phyloP scores from a whole-genome alignment of 2,329 filamentous ascomycete species.

The Talaromyces sp. region DNA sequence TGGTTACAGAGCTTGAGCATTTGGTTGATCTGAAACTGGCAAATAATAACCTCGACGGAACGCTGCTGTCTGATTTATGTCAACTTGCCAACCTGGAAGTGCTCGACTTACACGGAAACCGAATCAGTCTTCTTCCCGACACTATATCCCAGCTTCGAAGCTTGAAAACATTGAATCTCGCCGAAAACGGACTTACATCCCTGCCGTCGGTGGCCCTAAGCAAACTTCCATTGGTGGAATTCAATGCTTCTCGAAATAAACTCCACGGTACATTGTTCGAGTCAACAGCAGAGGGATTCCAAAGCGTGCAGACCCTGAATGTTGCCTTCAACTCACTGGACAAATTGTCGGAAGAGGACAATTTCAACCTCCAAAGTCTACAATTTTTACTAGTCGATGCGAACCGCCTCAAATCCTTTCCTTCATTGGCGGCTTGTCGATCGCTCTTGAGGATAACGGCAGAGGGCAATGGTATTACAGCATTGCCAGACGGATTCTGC shows the following conservation, averaged over 20 bases:
- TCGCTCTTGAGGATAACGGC: constrained; percentile 69
- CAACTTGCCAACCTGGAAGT: constrained; percentile 68
- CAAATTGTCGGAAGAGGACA: constrained; percentile 46
- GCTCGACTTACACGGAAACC: constrained; percentile 78
- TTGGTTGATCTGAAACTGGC: constrained; percentile 78
- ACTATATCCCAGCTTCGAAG: constrained; percentile 63
- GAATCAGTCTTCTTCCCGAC: constrained; percentile 66
- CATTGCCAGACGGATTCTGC: constrained; percentile 72
- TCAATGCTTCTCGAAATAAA: constrained; percentile 73
- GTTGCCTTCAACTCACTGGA: constrained; percentile 71
- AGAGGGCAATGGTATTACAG: constrained; percentile 74
- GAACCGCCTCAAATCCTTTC: constrained; percentile 72
- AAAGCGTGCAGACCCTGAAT: constrained; percentile 70
- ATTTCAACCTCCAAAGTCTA: constrained; percentile 65
- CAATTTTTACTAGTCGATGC: constrained; percentile 72
- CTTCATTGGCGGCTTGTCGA: constrained; percentile 69
- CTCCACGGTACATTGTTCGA: constrained; percentile 69
- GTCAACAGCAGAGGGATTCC: constrained; percentile 54
- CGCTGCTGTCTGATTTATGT: constrained; percentile 61
- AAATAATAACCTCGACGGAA: constrained; percentile 69
- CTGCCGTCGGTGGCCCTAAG: constrained; percentile 68
- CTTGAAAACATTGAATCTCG: constrained; percentile 73
- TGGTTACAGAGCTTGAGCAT: constrained; percentile 67
- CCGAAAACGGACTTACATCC: constrained; percentile 69
- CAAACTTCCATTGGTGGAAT: constrained; percentile 66